Evolutionary conservation across 257 asterid genomes (phyloP), one percentile per base, ranked within the genome.

Genomic region (Forsythia suspensa): DNA sequence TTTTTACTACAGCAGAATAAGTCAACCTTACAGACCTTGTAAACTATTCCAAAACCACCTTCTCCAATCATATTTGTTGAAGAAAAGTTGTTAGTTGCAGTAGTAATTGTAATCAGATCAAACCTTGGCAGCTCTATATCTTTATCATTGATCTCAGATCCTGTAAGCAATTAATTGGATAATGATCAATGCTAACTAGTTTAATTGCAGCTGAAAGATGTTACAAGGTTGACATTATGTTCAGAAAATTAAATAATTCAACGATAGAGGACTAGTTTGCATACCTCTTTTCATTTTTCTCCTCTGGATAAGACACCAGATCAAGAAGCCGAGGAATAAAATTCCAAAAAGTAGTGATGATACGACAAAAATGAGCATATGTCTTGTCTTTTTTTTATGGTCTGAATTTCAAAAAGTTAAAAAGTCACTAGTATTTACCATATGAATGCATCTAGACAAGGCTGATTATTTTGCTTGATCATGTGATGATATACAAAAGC

Each of bases 221-320:
- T 6, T 48, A 48, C 15, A 48, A 29, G 34, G 34, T 29, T 29
- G 34, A 48, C 15, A 13, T 48, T 48, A 6, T 48, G 59, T n/a
- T 48, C 34, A 15, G 15, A 13, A 15, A 15, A 48, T n/a, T 48
- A 48, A 48, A n/a, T 48, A 48, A 48, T 48, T 40, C 7, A 40
- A 48, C 59, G 34, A 29, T 0, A 29, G 34, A 29, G 34, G 4
- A 48, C 20, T 4, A 48, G 6, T 48, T 48, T 15, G 59, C 59
- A 15, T 48, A 48, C 59, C 59, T 4, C 20, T 15, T 81, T 79
- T 74, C 85, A 80, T 48, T 48, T 48, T 48, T 6, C 59, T 15
- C 20, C 15, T 48, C 20, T 15, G 59, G 59, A 48, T 48, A 48
- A 48, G 59, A 15, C 59, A 48, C 59, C 59, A 48, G 59, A 48